These are phyloP conservation scores for Silene conica DNA, from an alignment of 148 eudicot species.

Conservation along the genomic window DNA sequence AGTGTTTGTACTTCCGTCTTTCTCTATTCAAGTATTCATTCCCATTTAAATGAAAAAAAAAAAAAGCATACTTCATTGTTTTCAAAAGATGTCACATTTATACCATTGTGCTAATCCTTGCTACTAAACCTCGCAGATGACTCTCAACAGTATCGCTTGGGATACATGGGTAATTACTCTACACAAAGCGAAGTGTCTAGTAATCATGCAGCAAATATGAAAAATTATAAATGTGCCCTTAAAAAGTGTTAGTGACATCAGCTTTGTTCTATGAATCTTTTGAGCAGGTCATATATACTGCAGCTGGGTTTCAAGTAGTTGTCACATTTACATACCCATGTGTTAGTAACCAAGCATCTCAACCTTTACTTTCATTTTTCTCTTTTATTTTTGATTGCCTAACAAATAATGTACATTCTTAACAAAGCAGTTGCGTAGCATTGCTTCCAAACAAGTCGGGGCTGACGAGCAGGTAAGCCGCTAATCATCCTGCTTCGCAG, in stretches of 20 bases:
- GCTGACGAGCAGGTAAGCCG: slow-evolving; percentile 49
- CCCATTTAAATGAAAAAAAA: neutral
- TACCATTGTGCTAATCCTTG: slow-evolving; percentile 11
- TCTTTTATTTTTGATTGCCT: slow-evolving; percentile 1
- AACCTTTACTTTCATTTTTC: neutral
- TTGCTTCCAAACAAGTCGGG: slow-evolving; percentile 74
- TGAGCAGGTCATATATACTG: slow-evolving; percentile 57
- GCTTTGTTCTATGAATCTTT: neutral
- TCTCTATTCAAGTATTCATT: neutral
- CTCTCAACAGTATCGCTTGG: slow-evolving; percentile 64
- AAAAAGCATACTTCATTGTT: neutral
- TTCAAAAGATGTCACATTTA: neutral
- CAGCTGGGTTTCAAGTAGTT: slow-evolving; percentile 37
- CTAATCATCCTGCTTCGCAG: neutral
- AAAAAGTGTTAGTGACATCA: neutral
- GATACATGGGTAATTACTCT: slow-evolving; percentile 51
- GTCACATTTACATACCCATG: slow-evolving; percentile 50
- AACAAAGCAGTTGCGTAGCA: slow-evolving; percentile 55
- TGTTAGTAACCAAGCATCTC: slow-evolving; percentile 48
- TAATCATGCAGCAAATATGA: neutral
- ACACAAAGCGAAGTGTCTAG: neutral
- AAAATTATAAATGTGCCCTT: neutral
- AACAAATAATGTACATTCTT: neutral
- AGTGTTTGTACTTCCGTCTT: slow-evolving; percentile 38
- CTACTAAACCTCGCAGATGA: slow-evolving; percentile 36